A percentile compares a stretch with the other conserved stretches of the same genome.
phyloP scores from a whole-genome alignment of 768 basidiomycete species.

The Tubosaeta sp. region DNA sequence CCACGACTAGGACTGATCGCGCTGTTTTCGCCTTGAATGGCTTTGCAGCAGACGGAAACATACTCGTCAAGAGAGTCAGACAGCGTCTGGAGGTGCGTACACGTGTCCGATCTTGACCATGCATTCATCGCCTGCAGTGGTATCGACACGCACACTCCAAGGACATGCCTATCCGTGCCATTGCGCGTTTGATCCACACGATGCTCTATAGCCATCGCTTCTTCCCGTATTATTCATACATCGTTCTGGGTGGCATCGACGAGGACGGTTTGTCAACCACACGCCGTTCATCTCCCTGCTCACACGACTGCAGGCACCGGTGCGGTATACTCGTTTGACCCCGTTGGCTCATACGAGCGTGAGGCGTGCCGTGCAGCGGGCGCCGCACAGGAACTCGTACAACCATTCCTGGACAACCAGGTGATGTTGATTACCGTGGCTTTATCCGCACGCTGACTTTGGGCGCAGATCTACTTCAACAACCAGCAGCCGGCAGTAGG shows the following conservation, averaged over 20 bases:
- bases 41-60: conserved; percentile 95
- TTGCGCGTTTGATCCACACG: conserved; percentile 97
- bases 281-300: background rate
- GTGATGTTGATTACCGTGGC: conserved; percentile 33
- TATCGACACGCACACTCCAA: conserved; percentile 96
- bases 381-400: conserved; percentile 89
- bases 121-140: conserved; percentile 55
- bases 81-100: conserved; percentile 86
- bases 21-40: conserved; percentile 95
- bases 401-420: conserved; percentile 99
- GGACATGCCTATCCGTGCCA: conserved; percentile 94
- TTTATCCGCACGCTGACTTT: background rate
- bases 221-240: conserved; percentile 98
- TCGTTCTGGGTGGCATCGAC: conserved; percentile 93
- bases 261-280: conserved; percentile 73
- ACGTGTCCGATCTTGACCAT: background rate
- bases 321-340: conserved; percentile 99
- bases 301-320: conserved; percentile 63
- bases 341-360: conserved; percentile 96
- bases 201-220: conserved; percentile 96
- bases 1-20: conserved; percentile 69
- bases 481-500: conserved; percentile 81
- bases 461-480: conserved; percentile 89
- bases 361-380: conserved; percentile 96
- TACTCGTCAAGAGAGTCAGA: conserved; percentile 95